Base-by-base conservation (phyloP, 306 rosid species). In the Vicia faba region DNA sequence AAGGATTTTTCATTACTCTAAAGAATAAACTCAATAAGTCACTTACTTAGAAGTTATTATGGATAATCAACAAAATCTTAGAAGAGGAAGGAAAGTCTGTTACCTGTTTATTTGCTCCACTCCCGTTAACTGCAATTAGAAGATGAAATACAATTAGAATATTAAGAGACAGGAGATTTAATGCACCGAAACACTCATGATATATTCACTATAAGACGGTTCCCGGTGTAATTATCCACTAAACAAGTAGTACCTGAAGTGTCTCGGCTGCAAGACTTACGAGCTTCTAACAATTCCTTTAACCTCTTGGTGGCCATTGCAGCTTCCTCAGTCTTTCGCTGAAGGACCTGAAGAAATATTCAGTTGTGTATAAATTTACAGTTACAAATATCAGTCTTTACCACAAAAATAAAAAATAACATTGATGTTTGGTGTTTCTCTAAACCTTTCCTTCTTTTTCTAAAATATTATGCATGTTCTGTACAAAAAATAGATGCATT, bases 251-350 rank as follows among this genome's bases (percentile, higher is more conserved):
- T 68, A 89, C 98, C 88, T 82, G 91, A 78, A 70, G 70, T 80
- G 72, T 92, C 98, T 57, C 98, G 95, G 72, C 71, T 84, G 75
- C 95, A 85, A 70, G 89, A 85, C 76, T 92, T 92, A 41, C 96
- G 98, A 84, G 96, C 98, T 83, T 92, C 98, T 57, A 92, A 86
- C 74, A 92, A 79, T 77, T 92, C 98, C 85, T 92, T 92, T 66
- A 92, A 84, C 88, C 89, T 89, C 81, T 89, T 92, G 71, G 98
- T 92, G 69, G 98, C 98, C 95, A 87, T 84, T 69, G 98, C 91
- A 68, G 98, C 98, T 83, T 92, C 98, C 84, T 92, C 98, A 11
- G 98, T 87, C 84, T 92, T 92, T 75, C 98, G 84, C 59, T 92
- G 98, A 73, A 92, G 98, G 76, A 92, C 98, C 98, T 92, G 78